Percentiles rank a stretch among this genome's conserved stretches.
Conservation (phyloP, 2,329 filamentous ascomycete species). For the Stromatinia cepivora region DNA sequence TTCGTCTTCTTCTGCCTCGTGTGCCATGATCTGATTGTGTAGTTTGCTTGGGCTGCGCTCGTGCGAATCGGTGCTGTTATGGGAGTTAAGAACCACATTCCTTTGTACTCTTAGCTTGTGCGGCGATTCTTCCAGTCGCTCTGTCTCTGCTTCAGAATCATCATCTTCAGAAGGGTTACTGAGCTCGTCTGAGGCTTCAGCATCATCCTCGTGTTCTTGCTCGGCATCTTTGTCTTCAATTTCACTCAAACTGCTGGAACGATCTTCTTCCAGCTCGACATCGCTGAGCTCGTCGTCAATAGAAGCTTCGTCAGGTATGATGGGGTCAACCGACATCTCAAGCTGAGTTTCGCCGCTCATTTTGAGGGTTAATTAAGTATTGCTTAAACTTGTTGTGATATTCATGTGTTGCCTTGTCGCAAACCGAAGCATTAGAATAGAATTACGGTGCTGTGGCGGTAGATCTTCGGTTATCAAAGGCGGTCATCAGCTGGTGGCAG, state of each 20-base stretch:
- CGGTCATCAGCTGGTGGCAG: conserved; percentile 8
- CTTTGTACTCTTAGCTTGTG: conserved; percentile 60
- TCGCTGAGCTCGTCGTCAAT: conserved; percentile 39
- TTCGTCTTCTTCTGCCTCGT: conserved; percentile 47
- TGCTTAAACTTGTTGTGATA: conserved; percentile 7
- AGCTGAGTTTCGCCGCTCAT: conserved; percentile 39
- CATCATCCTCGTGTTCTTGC: conserved; percentile 60
- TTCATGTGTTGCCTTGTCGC: neutral
- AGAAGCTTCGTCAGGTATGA: conserved; percentile 34
- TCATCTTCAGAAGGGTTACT: conserved; percentile 53
- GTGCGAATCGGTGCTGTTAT: conserved; percentile 54
- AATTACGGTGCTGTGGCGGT: conserved; percentile 5
- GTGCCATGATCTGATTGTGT: conserved; percentile 55
- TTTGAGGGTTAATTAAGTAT: conserved; percentile 25
- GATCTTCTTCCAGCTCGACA: conserved; percentile 57
- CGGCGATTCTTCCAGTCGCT: conserved; percentile 88
- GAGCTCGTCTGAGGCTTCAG: conserved; percentile 41
- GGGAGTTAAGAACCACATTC: conserved; percentile 60
- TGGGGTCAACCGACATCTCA: conserved; percentile 34
- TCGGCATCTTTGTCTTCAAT: conserved; percentile 73
- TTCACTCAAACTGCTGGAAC: conserved; percentile 91
- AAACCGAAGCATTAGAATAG: conserved; percentile 14
- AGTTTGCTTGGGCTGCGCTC: conserved; percentile 78
- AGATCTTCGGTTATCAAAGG: neutral
- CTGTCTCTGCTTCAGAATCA: conserved; percentile 88